Conservation (phyloP, 176 grass and related monocot genomes). For the Avena insularis region DNA sequence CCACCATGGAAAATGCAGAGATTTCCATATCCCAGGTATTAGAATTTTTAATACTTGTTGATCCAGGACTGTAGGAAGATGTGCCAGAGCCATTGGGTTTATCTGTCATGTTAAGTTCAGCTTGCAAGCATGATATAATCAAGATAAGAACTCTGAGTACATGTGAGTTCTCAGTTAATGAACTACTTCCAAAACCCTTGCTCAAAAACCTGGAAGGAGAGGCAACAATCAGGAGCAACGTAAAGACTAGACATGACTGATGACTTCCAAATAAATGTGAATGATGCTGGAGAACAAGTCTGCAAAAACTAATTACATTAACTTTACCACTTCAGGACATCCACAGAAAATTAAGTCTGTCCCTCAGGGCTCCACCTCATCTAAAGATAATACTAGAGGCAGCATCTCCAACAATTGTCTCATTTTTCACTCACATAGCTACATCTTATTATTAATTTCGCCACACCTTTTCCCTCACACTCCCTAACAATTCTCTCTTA, state of each 20-base stretch:
- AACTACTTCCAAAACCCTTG: constrained; percentile 61
- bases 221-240: constrained; percentile 22
- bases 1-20: constrained; percentile 73
- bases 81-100: constrained; percentile 54
- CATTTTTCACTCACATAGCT: background rate
- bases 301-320: background rate
- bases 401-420: background rate
- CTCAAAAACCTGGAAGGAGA: constrained; percentile 60
- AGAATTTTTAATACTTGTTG: constrained; percentile 45
- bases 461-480: background rate
- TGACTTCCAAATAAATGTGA: constrained; percentile 9
- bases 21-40: constrained; percentile 84
- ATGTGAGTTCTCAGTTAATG: constrained; percentile 60
- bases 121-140: constrained; percentile 69
- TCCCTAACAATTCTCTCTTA: background rate
- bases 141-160: constrained; percentile 62
- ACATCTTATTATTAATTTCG: background rate
- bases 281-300: background rate
- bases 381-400: background rate
- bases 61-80: constrained; percentile 48
- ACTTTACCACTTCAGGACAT: background rate
- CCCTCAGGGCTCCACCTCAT: background rate
- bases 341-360: background rate
- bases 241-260: constrained; percentile 2
- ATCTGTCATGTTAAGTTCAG: constrained; percentile 61